Evolutionary conservation across 306 rosid species (phyloP), one percentile per base, ranked within the genome.

Genomic region (Quercus agrifolia): DNA sequence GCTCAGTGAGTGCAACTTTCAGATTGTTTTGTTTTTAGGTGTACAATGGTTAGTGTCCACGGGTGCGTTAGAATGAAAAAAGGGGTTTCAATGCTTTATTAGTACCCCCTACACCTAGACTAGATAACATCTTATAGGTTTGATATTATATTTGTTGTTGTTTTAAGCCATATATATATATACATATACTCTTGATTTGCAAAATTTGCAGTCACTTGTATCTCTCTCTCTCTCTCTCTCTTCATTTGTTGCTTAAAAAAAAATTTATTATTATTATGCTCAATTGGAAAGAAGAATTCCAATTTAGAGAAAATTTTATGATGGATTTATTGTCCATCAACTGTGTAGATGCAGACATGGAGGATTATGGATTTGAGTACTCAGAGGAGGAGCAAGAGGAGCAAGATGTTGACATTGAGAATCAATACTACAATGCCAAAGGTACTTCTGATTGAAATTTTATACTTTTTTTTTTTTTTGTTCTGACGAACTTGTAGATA

Each of bases 301-400:
- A 12, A 61, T 21, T 5, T 35, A 28, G 33, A 30, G 3, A 30
- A 2, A 64, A 7, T 13, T 35, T 3, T 46, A 67, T 19, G 10
- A 68, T 18, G 18, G 23, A 68, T 33, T 68, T 35, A 19, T 21
- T 68, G 52, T 49, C 77, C 15, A 70, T 19, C 55, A 81, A 75
- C 74, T 63, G 21, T 82, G 85, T 79, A 95, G 99, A 95, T 84
- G 99, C 98, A 46, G 99, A 95, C 86, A 95, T 95, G 99, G 98
- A 95, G 82, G 99, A 95, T 79, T 95, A 95, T 76, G 98, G 97
- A 75, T 94, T 94, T 83, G 97, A 94, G 77, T 94, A 94, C 89
- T 94, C 99, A 9, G 99, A 94, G 20, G 99, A 94, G 85, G 99
- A 94, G 78, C 99, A 90, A 62, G 99, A 94, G 84, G 99, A 95